Evolutionary conservation across 2,329 filamentous ascomycete genomes (phyloP).

Genomic region (Talaromyces piceae): DNA sequence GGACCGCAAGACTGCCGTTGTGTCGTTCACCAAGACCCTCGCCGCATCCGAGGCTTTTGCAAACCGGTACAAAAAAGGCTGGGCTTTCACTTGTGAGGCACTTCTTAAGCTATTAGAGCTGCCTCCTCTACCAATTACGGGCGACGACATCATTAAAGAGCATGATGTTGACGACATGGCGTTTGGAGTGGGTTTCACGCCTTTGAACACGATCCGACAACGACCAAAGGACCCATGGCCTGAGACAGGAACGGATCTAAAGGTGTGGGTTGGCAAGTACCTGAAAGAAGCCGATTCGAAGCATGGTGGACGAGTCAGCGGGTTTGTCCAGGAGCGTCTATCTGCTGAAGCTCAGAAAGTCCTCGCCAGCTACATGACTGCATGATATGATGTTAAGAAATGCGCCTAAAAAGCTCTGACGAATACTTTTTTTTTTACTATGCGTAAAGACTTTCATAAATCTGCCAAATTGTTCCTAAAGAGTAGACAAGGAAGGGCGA

Average conservation of each 20-base stretch:
- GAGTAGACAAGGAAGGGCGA: no score
- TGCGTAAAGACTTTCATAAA: no score
- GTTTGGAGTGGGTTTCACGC: constrained; percentile 91
- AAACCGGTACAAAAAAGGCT: constrained; percentile 75
- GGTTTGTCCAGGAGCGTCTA: constrained; percentile 66
- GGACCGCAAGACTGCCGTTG: constrained; percentile 87
- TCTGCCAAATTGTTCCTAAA: no score
- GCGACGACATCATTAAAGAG: constrained; percentile 73
- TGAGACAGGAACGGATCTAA: constrained; percentile 69
- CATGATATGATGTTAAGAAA: constrained; percentile 5
- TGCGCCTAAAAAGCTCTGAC: background rate
- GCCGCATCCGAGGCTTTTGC: constrained; percentile 81
- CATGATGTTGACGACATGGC: constrained; percentile 90
- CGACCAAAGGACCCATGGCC: constrained; percentile 72
- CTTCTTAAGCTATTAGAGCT: constrained; percentile 84
- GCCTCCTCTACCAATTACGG: constrained; percentile 64
- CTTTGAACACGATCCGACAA: constrained; percentile 81
- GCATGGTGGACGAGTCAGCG: constrained; percentile 61
- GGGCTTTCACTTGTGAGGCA: constrained; percentile 83
- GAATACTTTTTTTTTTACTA: no score
- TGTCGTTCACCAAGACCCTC: constrained; percentile 88
- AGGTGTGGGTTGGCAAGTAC: constrained; percentile 74
- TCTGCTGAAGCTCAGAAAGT: constrained; percentile 49
- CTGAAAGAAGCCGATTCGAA: constrained; percentile 69
- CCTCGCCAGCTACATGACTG: constrained; percentile 41